A percentile compares a stretch with the other conserved stretches of the same genome.
These are phyloP conservation scores for Colletotrichum filicis DNA, from an alignment of 2,329 filamentous ascomycete species.

Conservation along the genomic window DNA sequence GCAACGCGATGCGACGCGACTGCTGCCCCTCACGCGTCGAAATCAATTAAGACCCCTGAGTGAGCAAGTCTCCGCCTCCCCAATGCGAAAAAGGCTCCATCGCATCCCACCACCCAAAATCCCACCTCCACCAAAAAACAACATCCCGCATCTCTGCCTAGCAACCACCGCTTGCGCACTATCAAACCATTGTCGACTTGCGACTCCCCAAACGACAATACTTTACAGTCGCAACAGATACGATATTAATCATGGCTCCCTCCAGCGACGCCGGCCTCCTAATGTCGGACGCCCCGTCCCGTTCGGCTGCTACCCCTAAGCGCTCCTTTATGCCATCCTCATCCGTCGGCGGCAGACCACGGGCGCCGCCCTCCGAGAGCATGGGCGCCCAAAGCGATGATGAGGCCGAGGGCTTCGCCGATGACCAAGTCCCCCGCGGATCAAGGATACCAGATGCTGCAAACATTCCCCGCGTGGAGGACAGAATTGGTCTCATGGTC, in stretches of 20 bases:
- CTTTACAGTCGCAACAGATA: not conserved
- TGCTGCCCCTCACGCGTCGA: constrained; percentile 35
- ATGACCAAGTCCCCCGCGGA: constrained; percentile 69
- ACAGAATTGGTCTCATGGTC: constrained; percentile 79
- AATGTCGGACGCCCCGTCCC: constrained; percentile 66
- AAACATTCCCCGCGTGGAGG: constrained; percentile 77
- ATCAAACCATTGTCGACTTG: not conserved
- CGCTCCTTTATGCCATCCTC: constrained; percentile 56
- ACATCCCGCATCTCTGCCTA: constrained; percentile 19
- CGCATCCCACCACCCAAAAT: constrained; percentile 33
- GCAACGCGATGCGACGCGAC: constrained; percentile 45
- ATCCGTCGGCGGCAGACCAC: constrained; percentile 64
- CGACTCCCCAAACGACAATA: not conserved
- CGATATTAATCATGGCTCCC: constrained; percentile 54
- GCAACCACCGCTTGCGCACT: constrained; percentile 7
- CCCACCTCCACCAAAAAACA: constrained; percentile 32
- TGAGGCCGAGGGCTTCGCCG: constrained; percentile 70
- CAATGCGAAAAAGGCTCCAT: constrained; percentile 32
- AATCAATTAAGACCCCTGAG: constrained; percentile 34
- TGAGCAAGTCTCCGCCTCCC: constrained; percentile 18
- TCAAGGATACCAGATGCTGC: constrained; percentile 58
- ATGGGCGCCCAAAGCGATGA: constrained; percentile 70
- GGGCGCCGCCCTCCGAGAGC: constrained; percentile 72
- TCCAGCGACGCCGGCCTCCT: constrained; percentile 66
- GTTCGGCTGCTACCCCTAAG: constrained; percentile 55